These are phyloP conservation scores for Shiraia bambusicola DNA, from an alignment of 2,329 filamentous ascomycete species.

Conservation along the genomic window DNA sequence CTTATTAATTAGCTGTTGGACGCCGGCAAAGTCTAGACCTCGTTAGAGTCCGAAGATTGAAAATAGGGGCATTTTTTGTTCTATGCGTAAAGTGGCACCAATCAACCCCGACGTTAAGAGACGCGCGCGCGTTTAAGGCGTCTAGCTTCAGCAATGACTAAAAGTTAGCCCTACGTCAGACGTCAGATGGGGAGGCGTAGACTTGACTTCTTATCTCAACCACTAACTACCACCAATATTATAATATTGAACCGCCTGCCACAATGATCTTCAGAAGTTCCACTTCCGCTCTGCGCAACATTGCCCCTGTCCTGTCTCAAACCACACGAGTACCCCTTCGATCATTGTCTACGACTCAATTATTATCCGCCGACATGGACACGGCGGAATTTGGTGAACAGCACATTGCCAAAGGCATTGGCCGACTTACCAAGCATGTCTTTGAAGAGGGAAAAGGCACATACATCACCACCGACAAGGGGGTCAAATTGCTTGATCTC, in stretches of 20 bases:
- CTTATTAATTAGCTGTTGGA: neutral
- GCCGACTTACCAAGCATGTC: constrained; percentile 34
- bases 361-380: constrained; percentile 18
- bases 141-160: constrained; percentile 10
- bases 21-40: neutral
- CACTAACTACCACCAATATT: neutral
- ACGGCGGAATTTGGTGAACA: constrained; percentile 29
- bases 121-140: constrained; percentile 14
- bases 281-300: constrained; percentile 13
- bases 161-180: constrained; percentile 10
- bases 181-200: neutral
- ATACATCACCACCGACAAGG: constrained; percentile 35
- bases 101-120: neutral
- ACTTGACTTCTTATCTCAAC: neutral
- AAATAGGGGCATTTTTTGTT: too few species aligned
- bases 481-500: constrained; percentile 33
- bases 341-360: constrained; percentile 21
- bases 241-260: constrained; percentile 7
- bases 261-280: constrained; percentile 14
- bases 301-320: constrained; percentile 14
- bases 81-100: too few species aligned
- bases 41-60: too few species aligned
- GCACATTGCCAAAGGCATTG: constrained; percentile 36
- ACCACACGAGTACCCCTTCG: constrained; percentile 8
- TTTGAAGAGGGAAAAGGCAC: constrained; percentile 33